Base-by-base conservation (phyloP, 768 basidiomycete genomes). In the Phylloporus sp. region DNA sequence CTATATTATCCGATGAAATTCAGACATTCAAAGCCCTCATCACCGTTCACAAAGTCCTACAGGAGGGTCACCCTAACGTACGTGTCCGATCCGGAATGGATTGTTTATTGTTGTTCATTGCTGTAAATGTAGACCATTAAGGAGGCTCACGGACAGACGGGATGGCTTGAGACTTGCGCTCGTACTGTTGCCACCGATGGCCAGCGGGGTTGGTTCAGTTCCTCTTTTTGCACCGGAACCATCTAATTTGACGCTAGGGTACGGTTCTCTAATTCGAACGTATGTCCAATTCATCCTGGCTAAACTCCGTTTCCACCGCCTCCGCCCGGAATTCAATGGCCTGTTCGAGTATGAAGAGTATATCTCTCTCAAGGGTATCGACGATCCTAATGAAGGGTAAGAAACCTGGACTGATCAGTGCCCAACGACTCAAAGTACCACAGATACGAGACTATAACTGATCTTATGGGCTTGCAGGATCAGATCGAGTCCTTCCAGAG, bases 311-410 rank as follows among this genome's bases (percentile, higher is more conserved):
- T 98, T 98, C 68, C 96, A 98, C 67, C 86, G 91, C 22, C 75
- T 95, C 33, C 83, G 96, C 59, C 90, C 91, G 3, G 96, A 98
- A 65, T 99, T 99, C 72, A 98, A 98, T 67, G 96, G 96, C 21
- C 71, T 99, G 6, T 99, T 99, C 62, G 96, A 99, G 68, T 99
- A 99, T 58, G 94, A 98, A 62, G 96, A 99, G 68, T 99, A 99
- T 63, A 82, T 99, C 54, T 91, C 90, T 20, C 71, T 99, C 60
- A 95, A 96, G 68, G 92, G 91, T 20, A 96, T 98, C 52, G 92
- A 97, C 63, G 93, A 99, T 72, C 96, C 96, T 9, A 97, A 98
- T 64, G 95, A 99, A 73, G 96, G 96, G 95, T 96, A 65, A 52
- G 84, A 42, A 46, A 45, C 22, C 38, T 35, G 40, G 41, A 41